Evolutionary conservation across 768 basidiomycete genomes (phyloP), one percentile per base, ranked within the genome.

Genomic region (Tulasnella sp.): DNA sequence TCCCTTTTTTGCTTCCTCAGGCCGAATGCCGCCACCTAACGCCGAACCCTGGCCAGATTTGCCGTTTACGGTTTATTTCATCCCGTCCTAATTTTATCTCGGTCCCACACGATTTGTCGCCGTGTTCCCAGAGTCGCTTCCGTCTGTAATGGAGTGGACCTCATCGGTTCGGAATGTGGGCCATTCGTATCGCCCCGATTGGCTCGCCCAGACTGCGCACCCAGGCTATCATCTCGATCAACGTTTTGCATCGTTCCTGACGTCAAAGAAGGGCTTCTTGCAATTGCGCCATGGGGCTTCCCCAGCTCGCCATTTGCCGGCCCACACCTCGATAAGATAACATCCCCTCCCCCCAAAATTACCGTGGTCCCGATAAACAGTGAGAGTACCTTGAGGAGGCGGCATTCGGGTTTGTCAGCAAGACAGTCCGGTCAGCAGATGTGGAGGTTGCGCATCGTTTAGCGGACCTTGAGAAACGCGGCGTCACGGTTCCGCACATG

Each of bases 401-500:
- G 62, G 62, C 62, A 34, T 68, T 68, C 31, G 3, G 27, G 31
- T 68, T 68, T 68, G 62, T 68, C 31, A 68, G 27, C 62, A 68
- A 34, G 10, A 6, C 10, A 34, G 24, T 18, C 31, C 7, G 62
- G 62, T 68, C 62, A 68, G 62, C 62, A 27, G 62, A 68, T 68
- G 62, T 68, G 62, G 62, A 68, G 62, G 62, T n/a, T n/a, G 16
- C 3, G 12, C 16, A 27, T 68, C 44, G 19, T 3, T 18, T 3
- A 27, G 18, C 62, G 62, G 62, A 68, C 31, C 62, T 68, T 27
- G 62, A 18, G 62, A 68, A 34, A 68, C 27, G 62, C 62, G 62
- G 62, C 62, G 62, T 68, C 62, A 68, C 62, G 62, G 62, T 34
- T 68, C 62, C 62, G 62, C 27, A 19, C 62, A 68, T 68, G 62